Evolutionary conservation across 139 green algal genomes (phyloP), one percentile per base, ranked within the genome.

Genomic region (Auxenochlorella protothecoides): DNA sequence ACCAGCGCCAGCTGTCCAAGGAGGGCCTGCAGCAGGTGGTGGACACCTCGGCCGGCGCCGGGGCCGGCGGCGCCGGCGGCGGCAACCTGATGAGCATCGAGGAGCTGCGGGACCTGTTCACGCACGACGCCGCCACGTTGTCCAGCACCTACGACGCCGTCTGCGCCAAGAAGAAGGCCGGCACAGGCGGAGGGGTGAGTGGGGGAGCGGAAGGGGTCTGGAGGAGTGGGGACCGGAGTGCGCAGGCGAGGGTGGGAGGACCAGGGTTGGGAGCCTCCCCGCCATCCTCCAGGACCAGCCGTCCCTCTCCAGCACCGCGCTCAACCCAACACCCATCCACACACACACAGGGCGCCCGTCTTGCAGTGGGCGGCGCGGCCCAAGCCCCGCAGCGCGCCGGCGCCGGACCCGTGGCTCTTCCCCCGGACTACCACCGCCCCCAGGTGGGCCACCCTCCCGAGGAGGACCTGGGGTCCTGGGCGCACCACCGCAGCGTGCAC

Each of bases 21-120:
- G 84, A 92, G 78, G 83, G 84, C 4, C 81, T 92, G 78, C 86
- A 92, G 80, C 81, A 84, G 69, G 53, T 85, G 7, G 78, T 77
- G 52, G 76, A 75, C 53, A 57, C 3, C 59, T 63, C 64, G 61
- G 66, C 57, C 55, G 72, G 65, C 8, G 72, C 67, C 60, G 66
- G 73, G 13, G 13, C 52, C 4, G 66, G 60, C 51, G 66, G 73
- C 13, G 13, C 52, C 4, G 66, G 60, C 51, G 66, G 70, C 53
- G 53, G 81, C 53, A 79, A 83, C 55, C 64, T 90, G 51, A 89
- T 98, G 84, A 91, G 80, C 53, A 70, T 83, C 3, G 93, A 98
- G 65, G 90, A 97, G 71, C 85, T 99, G 66, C 74, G 90, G 4
- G 86, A 98, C 85, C 85, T 99, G 52, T 99, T 99, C 79, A 85